phyloP scores from a whole-genome alignment of 2,329 filamentous ascomycete genomes.

The Alternaria rosae region DNA sequence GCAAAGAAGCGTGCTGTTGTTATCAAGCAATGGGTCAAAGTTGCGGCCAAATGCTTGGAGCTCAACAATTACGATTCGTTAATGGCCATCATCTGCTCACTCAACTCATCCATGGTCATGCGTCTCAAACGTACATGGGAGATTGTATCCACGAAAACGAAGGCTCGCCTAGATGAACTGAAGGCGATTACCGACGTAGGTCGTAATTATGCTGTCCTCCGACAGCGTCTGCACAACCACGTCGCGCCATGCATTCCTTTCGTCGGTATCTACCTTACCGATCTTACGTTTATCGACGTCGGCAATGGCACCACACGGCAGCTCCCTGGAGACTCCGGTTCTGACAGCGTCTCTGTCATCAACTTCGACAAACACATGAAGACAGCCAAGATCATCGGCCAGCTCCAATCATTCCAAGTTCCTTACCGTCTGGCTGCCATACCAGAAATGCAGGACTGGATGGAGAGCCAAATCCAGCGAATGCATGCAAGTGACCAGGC shows the following conservation, averaged over 20 bases:
- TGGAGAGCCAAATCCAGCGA: slow-evolving; percentile 79
- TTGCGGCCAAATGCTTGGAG: slow-evolving; percentile 84
- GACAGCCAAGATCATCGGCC: slow-evolving; percentile 93
- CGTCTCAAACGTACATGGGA: slow-evolving; percentile 95
- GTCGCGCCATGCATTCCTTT: slow-evolving; percentile 94
- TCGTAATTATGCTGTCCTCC: slow-evolving; percentile 88
- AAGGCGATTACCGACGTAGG: slow-evolving; percentile 87
- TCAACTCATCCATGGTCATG: slow-evolving; percentile 90
- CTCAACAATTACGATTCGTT: slow-evolving; percentile 95
- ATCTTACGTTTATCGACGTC: slow-evolving; percentile 93
- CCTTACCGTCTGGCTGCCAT: slow-evolving; percentile 85
- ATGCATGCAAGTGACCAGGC: slow-evolving; percentile 72
- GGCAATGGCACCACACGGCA: slow-evolving; percentile 88
- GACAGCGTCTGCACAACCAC: slow-evolving; percentile 82
- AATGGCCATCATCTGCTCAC: slow-evolving; percentile 94
- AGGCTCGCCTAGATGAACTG: slow-evolving; percentile 77
- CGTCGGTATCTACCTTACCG: slow-evolving; percentile 93
- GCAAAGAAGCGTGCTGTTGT: slow-evolving; percentile 87
- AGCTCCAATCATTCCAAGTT: slow-evolving; percentile 95
- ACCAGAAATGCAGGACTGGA: slow-evolving; percentile 91
- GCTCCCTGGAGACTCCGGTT: slow-evolving; percentile 64
- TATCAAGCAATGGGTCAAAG: slow-evolving; percentile 99
- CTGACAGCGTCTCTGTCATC: slow-evolving; percentile 79
- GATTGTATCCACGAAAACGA: slow-evolving; percentile 80
- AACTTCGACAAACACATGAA: slow-evolving; percentile 98